These are phyloP conservation scores for Neodidymelliopsis sp. DNA, from an alignment of 2,329 filamentous ascomycete species.

Conservation along the genomic window DNA sequence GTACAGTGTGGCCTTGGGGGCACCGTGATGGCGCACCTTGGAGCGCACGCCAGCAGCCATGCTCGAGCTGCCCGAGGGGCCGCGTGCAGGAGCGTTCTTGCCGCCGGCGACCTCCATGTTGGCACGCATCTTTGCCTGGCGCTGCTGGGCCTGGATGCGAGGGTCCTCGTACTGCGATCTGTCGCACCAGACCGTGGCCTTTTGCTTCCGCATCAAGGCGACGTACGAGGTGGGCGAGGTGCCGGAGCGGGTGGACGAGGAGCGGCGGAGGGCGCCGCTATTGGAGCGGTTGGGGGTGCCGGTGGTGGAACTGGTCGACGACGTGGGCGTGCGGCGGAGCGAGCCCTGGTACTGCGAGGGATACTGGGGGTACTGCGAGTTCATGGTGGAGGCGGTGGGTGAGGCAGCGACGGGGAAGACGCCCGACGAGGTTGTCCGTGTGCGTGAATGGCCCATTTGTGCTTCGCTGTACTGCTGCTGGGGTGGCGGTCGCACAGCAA, in stretches of 20 bases:
- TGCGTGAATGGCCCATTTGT: slow-evolving; percentile 44
- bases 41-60: slow-evolving; percentile 67
- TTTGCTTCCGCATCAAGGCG: slow-evolving; percentile 93
- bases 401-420: slow-evolving; percentile 36
- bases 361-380: slow-evolving; percentile 45
- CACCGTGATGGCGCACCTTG: slow-evolving; percentile 89
- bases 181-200: slow-evolving; percentile 98
- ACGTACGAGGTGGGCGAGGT: slow-evolving; percentile 79
- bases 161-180: slow-evolving; percentile 92
- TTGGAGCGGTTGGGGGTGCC: slow-evolving; percentile 57
- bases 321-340: slow-evolving; percentile 67
- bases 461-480: slow-evolving; percentile 33
- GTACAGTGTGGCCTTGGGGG: slow-evolving; percentile 80
- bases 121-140: slow-evolving; percentile 85
- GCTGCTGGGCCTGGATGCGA: slow-evolving; percentile 79
- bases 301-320: slow-evolving; percentile 71
- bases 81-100: slow-evolving; percentile 46
- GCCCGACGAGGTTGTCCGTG: slow-evolving; percentile 50
- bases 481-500: slow-evolving; percentile 40
- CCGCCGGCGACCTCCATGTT: slow-evolving; percentile 81
- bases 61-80: slow-evolving; percentile 49
- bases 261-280: slow-evolving; percentile 70
- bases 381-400: slow-evolving; percentile 37
- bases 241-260: slow-evolving; percentile 80
- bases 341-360: slow-evolving; percentile 44